Evolutionary conservation across 1,284 basidiomycete species (phyloP), one percentile per base, ranked within the genome.

Genomic region (Sporisorium scitamineum): DNA sequence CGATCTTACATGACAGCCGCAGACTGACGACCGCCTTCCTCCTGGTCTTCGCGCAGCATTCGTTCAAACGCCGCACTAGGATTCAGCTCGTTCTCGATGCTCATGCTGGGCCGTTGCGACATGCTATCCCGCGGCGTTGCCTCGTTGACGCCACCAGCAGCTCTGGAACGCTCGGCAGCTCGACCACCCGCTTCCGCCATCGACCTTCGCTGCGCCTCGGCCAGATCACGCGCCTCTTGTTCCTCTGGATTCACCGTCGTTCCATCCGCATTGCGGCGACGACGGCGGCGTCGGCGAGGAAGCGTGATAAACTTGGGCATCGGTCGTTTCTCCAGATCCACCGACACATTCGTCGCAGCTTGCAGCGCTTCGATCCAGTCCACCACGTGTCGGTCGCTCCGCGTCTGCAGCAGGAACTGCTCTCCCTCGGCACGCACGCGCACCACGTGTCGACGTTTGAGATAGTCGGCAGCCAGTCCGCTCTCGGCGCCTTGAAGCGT

Each of bases 321-420:
- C 18, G 90, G 89, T 52, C 96, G 89, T 54, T 91, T 90, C 83
- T 98, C 97, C 69, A 99, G 87, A 86, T 99, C 97, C 61, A 95
- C 87, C 3, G 94, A 89, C 52, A 98, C 91, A 85, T 97, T 97
- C n/a, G 93, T 92, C 1, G 94, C 93, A 42, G 95, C 92, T 87
- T 98, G 95, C 61, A 98, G 88, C 14, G 91, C 95, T 91, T 99
- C 96, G 79, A 99, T 96, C 94, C 95, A 96, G 76, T 93, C 91
- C 48, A 99, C 93, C 10, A 97, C 94, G 50, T 91, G 90, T 39
- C 90, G 89, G 50, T 95, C 92, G 84, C 93, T 92, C 58, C 90
- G 90, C 3, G 94, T 93, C 87, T 99, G 97, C 72, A 99, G 84
- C 83, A 99, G 87, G 86, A 99, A 99, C 87, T 99, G 96, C 88